phyloP scores from a whole-genome alignment of 805 yeast genomes.

The Kodamaea fukazawae region DNA sequence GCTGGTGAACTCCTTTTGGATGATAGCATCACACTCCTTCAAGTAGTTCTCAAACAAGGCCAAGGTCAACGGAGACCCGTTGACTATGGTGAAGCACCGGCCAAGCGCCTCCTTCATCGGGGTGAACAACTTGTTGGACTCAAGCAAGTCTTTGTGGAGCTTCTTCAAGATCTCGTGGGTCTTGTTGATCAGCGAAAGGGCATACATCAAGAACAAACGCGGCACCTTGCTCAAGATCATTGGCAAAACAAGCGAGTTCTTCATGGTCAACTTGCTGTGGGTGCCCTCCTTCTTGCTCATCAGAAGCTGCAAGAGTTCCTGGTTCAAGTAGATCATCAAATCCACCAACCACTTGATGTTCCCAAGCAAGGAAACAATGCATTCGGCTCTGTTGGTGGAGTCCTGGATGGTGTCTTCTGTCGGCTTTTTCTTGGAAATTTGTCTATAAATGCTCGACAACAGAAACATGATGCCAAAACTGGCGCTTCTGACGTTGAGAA shows the following conservation, averaged over 20 bases:
- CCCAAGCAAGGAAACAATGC: constrained; percentile 64
- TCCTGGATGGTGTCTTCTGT: constrained; percentile 52
- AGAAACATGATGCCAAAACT: constrained; percentile 69
- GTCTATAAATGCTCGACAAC: constrained; percentile 59
- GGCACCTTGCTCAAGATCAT: constrained; percentile 68
- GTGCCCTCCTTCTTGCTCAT: constrained; percentile 19
- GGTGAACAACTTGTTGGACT: constrained; percentile 37
- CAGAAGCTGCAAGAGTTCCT: constrained; percentile 59
- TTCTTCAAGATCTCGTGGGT: constrained; percentile 56
- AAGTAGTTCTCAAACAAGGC: constrained; percentile 58
- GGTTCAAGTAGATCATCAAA: constrained; percentile 65
- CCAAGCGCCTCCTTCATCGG: constrained; percentile 55
- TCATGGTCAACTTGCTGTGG: constrained; percentile 19
- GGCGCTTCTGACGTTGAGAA: constrained; percentile 66
- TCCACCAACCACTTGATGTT: constrained; percentile 85
- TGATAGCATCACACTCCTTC: constrained; percentile 50
- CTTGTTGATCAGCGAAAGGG: constrained; percentile 63
- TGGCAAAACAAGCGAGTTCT: constrained; percentile 51
- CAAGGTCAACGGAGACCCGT: constrained; percentile 53
- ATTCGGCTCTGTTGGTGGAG: constrained; percentile 58
- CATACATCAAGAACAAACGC: constrained; percentile 61
- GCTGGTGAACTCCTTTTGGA: constrained; percentile 28
- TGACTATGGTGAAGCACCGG: constrained; percentile 46
- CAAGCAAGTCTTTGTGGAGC: constrained; percentile 49
- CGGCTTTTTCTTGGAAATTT: constrained; percentile 59